A percentile compares a stretch with the other conserved stretches of the same genome.
phyloP scores from a whole-genome alignment of 768 basidiomycete genomes.

The Lepiota subincarnata region DNA sequence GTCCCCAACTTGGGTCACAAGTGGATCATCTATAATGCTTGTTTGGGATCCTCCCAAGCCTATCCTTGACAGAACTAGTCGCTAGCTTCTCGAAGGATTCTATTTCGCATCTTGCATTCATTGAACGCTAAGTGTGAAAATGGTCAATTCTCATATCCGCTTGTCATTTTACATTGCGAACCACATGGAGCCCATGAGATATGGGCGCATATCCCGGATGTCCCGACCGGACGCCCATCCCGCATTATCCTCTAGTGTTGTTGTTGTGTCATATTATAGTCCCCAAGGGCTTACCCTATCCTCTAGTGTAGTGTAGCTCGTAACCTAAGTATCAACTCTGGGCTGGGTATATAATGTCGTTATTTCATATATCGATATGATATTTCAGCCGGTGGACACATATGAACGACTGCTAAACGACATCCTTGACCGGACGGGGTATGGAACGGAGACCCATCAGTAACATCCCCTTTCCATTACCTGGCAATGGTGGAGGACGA shows the following conservation, averaged over 20 bases:
- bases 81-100: background rate
- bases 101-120: background rate
- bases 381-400: too few species aligned
- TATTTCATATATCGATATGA: background rate
- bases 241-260: background rate
- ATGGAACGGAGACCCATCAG: too few species aligned
- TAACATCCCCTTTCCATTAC: too few species aligned
- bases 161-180: background rate
- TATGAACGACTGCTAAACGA: too few species aligned
- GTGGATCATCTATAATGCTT: background rate
- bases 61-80: too few species aligned
- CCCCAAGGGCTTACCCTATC: too few species aligned
- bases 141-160: background rate
- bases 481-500: too few species aligned
- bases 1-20: background rate
- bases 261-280: too few species aligned
- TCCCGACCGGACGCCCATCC: background rate
- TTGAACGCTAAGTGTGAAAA: background rate
- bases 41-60: background rate
- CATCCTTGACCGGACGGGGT: too few species aligned
- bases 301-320: too few species aligned
- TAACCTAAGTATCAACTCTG: too few species aligned
- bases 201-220: conserved; percentile 1
- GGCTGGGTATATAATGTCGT: background rate
- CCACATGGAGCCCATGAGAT: background rate